phyloP scores from a whole-genome alignment of 2,329 filamentous ascomycete species.

The Plectosphaerella sp. region DNA sequence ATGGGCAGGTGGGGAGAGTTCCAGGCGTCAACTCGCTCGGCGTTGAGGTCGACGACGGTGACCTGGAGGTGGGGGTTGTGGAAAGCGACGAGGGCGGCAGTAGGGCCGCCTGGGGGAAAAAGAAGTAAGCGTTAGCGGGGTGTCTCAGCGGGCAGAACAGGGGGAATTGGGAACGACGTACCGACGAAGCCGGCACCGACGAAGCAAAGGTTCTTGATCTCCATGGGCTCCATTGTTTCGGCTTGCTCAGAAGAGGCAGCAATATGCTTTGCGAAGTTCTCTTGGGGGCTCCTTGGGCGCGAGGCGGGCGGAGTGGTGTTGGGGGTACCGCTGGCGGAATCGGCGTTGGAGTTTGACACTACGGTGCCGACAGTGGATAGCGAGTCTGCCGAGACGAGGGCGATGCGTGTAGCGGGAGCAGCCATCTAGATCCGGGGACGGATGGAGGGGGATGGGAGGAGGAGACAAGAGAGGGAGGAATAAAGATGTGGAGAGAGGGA shows the following conservation, averaged over 20 bases:
- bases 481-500: background rate
- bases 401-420: slow-evolving; percentile 3
- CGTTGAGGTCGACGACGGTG: slow-evolving; percentile 70
- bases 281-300: slow-evolving; percentile 10
- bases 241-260: slow-evolving; percentile 3
- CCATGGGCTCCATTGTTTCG: slow-evolving; percentile 8
- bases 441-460: background rate
- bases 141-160: background rate
- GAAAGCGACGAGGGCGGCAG: slow-evolving; percentile 68
- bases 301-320: slow-evolving; percentile 13
- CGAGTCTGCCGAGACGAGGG: slow-evolving; percentile 7
- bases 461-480: background rate
- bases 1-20: slow-evolving; percentile 70
- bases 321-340: slow-evolving; percentile 10
- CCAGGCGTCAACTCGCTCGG: slow-evolving; percentile 64
- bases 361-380: slow-evolving; percentile 10
- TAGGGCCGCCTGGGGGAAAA: slow-evolving; percentile 58
- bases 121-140: slow-evolving; percentile 1
- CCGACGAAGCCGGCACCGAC: slow-evolving; percentile 74
- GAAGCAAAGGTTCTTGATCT: slow-evolving; percentile 57
- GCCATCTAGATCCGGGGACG: slow-evolving; percentile 9
- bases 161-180: slow-evolving; percentile 34
- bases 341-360: slow-evolving; percentile 10
- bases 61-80: slow-evolving; percentile 68
- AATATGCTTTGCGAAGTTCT: background rate